phyloP scores from a whole-genome alignment of 306 rosid genomes.

The Sesbania bispinosa region DNA sequence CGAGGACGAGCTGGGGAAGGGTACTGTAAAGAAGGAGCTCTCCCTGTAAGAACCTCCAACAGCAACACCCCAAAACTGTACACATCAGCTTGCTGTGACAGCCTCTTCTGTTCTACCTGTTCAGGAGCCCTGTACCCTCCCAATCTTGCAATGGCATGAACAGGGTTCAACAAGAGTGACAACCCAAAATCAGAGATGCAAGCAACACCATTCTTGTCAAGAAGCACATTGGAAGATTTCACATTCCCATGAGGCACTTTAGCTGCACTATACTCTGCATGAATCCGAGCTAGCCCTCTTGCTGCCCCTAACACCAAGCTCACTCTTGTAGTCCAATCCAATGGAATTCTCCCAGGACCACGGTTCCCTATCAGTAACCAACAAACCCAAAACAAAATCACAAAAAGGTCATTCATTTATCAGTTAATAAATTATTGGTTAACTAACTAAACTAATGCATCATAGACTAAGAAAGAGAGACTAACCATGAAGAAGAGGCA shows the following conservation, averaged over 20 bases:
- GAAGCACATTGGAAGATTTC: conserved; percentile 87
- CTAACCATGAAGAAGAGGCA: conserved; percentile 88
- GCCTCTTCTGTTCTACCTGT: conserved; percentile 68
- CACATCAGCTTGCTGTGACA: conserved; percentile 86
- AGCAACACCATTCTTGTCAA: conserved; percentile 89
- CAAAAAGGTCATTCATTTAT: too few species aligned
- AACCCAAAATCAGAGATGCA: conserved; percentile 92
- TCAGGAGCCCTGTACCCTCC: conserved; percentile 97
- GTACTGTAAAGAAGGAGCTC: conserved; percentile 67
- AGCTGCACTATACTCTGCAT: conserved; percentile 61
- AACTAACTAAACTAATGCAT: background rate
- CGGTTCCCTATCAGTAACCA: conserved; percentile 61
- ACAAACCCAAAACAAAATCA: background rate
- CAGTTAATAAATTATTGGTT: background rate
- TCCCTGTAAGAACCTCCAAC: conserved; percentile 83
- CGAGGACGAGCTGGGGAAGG: conserved; percentile 57
- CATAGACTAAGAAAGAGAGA: background rate
- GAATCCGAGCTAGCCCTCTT: conserved; percentile 78
- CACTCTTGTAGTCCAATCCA: conserved; percentile 99
- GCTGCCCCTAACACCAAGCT: conserved; percentile 92
- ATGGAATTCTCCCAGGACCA: conserved; percentile 93
- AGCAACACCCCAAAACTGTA: conserved; percentile 82
- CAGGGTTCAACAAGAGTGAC: conserved; percentile 77
- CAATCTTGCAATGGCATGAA: conserved; percentile 85
- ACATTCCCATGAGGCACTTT: conserved; percentile 91